Base-by-base conservation (phyloP, 768 basidiomycete genomes). In the Pholiota conissans region DNA sequence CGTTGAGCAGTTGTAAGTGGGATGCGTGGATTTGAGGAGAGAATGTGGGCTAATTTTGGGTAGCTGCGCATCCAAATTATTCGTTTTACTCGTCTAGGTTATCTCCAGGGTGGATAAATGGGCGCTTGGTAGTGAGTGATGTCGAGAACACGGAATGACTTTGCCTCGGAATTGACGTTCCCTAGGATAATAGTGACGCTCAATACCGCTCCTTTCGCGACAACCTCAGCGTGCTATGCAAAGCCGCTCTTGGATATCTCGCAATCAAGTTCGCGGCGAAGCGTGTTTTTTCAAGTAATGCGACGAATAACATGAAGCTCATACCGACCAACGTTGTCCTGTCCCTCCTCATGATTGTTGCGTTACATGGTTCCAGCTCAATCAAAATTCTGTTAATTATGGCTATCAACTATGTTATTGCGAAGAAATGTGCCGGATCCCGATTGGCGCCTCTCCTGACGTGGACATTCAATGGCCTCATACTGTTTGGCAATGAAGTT, bases 161-260 rank as follows among this genome's bases (percentile, higher is more conserved):
- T n/a, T 22, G 11, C 24, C 32, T 34, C 47, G 11, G 32, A 14
- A 46, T 54, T 56, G 30, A 59, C 50, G 24, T 59, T 49, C 59
- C 49, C 24, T 29, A 98, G 96, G 97, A 99, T 71, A 91, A 89
- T 67, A 93, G 91, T 61, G 97, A 98, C 66, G 75, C 80, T 0
- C 97, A 98, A 75, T 98, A 95, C 69, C 89, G 89, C 24, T 82
- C 86, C 3, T 97, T 99, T 72, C 84, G 97, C 35, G 78, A 81
- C 63, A 92, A 94, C 68, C 68, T 98, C 46, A 83, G 87, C 5
- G 70, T 86, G 5, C 80, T 98, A 3, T 65, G 78, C 16, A 61
- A 72, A 29, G 74, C 76, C 11, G 76, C 78, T 14, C 57, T 73
- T 26, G 64, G 79, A n/a, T 90, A 89, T 68, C 73, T 94, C 18